Evolutionary conservation across 495 filamentous ascomycete species (phyloP), one percentile per base, ranked within the genome.

Genomic region (Podospora didyma): DNA sequence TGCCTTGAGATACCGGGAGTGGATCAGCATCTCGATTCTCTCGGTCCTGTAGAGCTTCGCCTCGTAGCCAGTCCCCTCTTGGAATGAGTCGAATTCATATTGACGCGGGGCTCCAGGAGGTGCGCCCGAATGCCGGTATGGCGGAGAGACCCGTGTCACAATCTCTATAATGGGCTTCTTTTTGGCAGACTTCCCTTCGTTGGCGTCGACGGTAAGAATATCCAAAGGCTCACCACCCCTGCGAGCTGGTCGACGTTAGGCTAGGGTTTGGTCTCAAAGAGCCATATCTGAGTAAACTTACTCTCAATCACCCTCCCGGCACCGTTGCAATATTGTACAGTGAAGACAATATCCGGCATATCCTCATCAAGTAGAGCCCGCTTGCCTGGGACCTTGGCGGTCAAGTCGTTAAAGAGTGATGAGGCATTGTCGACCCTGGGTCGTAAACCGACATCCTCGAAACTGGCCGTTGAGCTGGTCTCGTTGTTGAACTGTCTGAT

Each of bases 151-250:
- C n/a, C 60, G 49, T 2, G 67, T 72, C 21, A 62, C 45, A 45
- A 74, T 72, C 54, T 72, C 71, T 46, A 74, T 61, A n/a, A 74
- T 63, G 12, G 69, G 62, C 11, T 63, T 62, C 55, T 67, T 64
- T 46, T 48, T 53, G 34, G 54, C 19, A 12, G 51, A 52, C n/a
- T 59, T 55, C 17, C 31, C 49, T 28, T 48, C 45, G 34, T 44
- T 35, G 19, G 44, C 22, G 46, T n/a, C 53, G 31, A 45, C 19
- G 48, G 26, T 26, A 31, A 53, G n/a, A 28, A 37, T 20, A 17
- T 70, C 60, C 46, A 74, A 49, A 16, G 70, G 70, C 35, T 64
- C 62, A 11, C 60, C 24, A 55, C 69, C 66, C 31, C 64, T 61
- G 52, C 61, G 61, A 21, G 65, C 67, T 70, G 19, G 2, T n/a